phyloP scores from a whole-genome alignment of 306 rosid genomes.

The Adenanthera pavonina region DNA sequence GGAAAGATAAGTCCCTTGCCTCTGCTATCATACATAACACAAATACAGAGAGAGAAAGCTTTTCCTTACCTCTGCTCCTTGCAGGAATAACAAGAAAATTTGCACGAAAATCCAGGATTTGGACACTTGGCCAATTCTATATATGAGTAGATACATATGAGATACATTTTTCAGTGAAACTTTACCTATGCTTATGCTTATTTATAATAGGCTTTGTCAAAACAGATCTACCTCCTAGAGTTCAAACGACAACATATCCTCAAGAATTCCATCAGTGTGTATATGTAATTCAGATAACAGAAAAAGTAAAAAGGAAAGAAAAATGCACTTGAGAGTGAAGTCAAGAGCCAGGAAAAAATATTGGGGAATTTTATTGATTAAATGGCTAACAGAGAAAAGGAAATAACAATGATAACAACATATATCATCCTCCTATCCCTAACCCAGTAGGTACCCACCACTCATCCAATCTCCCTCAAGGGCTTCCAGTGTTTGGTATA shows the following conservation, averaged over 20 bases:
- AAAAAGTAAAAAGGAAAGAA: slow-evolving; percentile 7
- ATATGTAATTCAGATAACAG: background rate
- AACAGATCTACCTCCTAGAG: background rate
- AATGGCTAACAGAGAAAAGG: slow-evolving; percentile 41
- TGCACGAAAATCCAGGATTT: background rate
- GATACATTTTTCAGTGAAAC: background rate
- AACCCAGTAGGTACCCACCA: slow-evolving; percentile 65
- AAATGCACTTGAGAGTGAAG: background rate
- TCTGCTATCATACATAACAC: slow-evolving; percentile 41
- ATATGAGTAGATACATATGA: background rate
- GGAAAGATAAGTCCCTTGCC: slow-evolving; percentile 46
- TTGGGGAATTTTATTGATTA: slow-evolving; percentile 66
- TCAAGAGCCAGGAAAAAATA: slow-evolving; percentile 14
- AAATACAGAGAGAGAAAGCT: background rate
- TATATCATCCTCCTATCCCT: slow-evolving; percentile 58
- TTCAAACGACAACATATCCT: slow-evolving; percentile 33
- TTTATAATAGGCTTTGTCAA: background rate
- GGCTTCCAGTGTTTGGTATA: slow-evolving; percentile 59
- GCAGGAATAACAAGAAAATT: background rate
- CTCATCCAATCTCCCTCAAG: slow-evolving; percentile 61
- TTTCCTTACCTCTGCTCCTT: background rate
- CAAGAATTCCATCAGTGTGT: slow-evolving; percentile 29
- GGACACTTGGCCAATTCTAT: background rate
- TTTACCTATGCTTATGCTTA: background rate
- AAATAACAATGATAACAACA: slow-evolving; percentile 47